Percentiles rank a stretch among this genome's conserved stretches.
Conservation (phyloP, 163 green algal genomes). For the Scenedesmus sp. region DNA sequence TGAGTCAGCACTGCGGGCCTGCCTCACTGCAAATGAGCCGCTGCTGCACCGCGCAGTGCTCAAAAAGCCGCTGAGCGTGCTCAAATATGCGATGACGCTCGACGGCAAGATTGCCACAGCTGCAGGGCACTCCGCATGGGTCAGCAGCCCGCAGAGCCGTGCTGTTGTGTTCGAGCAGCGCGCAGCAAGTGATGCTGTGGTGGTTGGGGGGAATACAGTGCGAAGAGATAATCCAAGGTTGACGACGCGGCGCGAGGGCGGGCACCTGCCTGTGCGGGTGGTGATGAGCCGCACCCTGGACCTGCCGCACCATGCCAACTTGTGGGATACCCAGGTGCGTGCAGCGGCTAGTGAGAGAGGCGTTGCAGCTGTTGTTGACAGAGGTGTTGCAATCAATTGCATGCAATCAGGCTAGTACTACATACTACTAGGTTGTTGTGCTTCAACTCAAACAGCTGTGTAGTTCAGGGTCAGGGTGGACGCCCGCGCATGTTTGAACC, state of each 20-base stretch:
- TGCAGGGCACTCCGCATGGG: conserved; percentile 93
- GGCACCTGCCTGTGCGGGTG: conserved; percentile 90
- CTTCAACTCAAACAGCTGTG: no score
- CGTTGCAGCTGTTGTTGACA: background rate
- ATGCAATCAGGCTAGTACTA: background rate
- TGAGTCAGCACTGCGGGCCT: conserved; percentile 59
- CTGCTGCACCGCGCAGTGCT: conserved; percentile 89
- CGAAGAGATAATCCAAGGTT: conserved; percentile 94
- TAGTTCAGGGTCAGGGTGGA: no score
- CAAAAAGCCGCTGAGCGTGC: conserved; percentile 86
- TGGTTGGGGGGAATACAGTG: conserved; percentile 97
- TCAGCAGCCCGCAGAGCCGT: conserved; percentile 75
- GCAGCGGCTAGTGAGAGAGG: background rate
- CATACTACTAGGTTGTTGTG: no score
- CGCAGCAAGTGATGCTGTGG: conserved; percentile 89
- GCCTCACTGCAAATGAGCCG: conserved; percentile 83
- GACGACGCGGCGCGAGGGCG: conserved; percentile 90
- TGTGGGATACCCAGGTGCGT: conserved; percentile 49
- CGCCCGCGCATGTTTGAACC: background rate
- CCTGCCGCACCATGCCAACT: conserved; percentile 77
- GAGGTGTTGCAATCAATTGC: background rate
- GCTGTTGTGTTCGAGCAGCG: conserved; percentile 79
- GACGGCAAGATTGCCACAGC: conserved; percentile 98
- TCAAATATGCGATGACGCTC: conserved; percentile 99
- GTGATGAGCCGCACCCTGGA: conserved; percentile 96